These are phyloP conservation scores for Fraxinus pennsylvanica DNA, from an alignment of 257 asterid genomes.

Conservation along the genomic window DNA sequence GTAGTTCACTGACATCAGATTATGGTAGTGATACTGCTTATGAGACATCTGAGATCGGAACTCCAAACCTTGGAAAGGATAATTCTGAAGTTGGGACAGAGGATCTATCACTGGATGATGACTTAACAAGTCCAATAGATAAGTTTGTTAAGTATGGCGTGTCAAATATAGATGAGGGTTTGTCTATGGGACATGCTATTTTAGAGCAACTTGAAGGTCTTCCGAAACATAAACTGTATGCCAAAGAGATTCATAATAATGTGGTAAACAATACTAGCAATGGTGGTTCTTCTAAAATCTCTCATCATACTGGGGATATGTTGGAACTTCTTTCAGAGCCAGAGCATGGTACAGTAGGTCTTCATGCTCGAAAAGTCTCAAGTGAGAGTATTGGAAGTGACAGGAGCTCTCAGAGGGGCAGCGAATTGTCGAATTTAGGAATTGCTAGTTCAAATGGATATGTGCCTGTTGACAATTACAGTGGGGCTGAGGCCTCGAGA, in stretches of 20 bases:
- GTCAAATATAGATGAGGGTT: slow-evolving; percentile 93
- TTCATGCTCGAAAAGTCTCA: slow-evolving; percentile 65
- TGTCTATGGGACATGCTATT: slow-evolving; percentile 96
- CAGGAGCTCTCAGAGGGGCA: slow-evolving; percentile 66
- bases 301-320: slow-evolving; percentile 40
- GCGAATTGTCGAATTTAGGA: slow-evolving; percentile 53
- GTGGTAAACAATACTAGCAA: slow-evolving; percentile 41
- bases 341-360: slow-evolving; percentile 39
- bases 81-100: slow-evolving; percentile 80
- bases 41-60: slow-evolving; percentile 88
- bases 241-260: slow-evolving; percentile 39
- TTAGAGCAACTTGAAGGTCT: slow-evolving; percentile 80
- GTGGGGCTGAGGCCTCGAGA: slow-evolving; percentile 49
- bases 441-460: slow-evolving; percentile 54
- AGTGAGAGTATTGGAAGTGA: slow-evolving; percentile 82
- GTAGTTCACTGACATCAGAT: slow-evolving; percentile 77
- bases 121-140: slow-evolving; percentile 75
- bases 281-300: slow-evolving; percentile 61
- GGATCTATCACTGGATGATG: slow-evolving; percentile 72
- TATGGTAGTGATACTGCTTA: slow-evolving; percentile 93
- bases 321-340: slow-evolving; percentile 38
- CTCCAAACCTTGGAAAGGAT: slow-evolving; percentile 73
- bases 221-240: slow-evolving; percentile 61
- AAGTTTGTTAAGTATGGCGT: slow-evolving; percentile 93
- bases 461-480: slow-evolving; percentile 46